A percentile compares a stretch with the other conserved stretches of the same genome.
These are phyloP conservation scores for Colletotrichum tofieldiae DNA, from an alignment of 2,329 filamentous ascomycete species.

Conservation along the genomic window DNA sequence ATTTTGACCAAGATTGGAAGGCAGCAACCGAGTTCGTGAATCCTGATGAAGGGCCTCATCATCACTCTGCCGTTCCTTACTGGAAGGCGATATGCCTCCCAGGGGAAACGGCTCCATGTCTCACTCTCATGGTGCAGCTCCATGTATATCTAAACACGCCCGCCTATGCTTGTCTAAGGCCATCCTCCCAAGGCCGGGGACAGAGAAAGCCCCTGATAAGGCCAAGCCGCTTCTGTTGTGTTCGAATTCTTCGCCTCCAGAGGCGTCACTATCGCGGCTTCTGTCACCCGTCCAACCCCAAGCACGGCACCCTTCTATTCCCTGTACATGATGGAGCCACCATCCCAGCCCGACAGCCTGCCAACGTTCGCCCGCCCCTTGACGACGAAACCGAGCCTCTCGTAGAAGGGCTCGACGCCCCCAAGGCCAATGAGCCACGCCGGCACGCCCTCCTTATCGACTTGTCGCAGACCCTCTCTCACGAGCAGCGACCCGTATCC, in stretches of 20 bases:
- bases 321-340: constrained; percentile 56
- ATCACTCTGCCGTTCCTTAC: too few species aligned
- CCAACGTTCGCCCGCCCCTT: constrained; percentile 55
- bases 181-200: background rate
- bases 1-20: too few species aligned
- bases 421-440: constrained; percentile 53
- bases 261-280: background rate
- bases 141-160: background rate
- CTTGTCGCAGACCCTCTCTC: constrained; percentile 49
- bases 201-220: background rate
- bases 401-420: constrained; percentile 53
- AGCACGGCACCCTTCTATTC: constrained; percentile 43
- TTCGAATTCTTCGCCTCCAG: background rate
- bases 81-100: too few species aligned
- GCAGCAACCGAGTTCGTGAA: too few species aligned
- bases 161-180: background rate
- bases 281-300: background rate
- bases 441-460: constrained; percentile 49
- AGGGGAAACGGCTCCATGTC: background rate
- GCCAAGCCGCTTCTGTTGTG: background rate
- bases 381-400: constrained; percentile 52
- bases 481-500: constrained; percentile 53
- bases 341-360: constrained; percentile 54
- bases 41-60: too few species aligned
- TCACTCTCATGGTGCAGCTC: background rate